Evolutionary conservation across 2,329 filamentous ascomycete genomes (phyloP), one percentile per base, ranked within the genome.

Genomic region (Aureobasidium sp.): DNA sequence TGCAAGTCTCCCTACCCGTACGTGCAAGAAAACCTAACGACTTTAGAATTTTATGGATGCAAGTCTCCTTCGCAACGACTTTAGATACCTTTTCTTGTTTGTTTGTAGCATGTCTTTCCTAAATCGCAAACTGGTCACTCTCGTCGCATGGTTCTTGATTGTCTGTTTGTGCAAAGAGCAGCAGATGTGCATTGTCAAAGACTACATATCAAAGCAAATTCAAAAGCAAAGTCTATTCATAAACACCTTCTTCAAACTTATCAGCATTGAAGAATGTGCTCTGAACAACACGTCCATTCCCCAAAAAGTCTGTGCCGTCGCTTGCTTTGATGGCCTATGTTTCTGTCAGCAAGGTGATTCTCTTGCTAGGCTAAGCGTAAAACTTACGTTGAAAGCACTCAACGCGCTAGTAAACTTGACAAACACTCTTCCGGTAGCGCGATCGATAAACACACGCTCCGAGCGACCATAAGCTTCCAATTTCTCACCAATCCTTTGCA

Each of bases 401-500:
- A 97, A 79, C 68, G 87, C 84, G 66, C 88, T 89, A 2, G 90
- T 93, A 71, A 97, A 99, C 73, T 95, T 90, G 73, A 99, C 91
- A 73, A 96, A 97, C 5, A 99, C 94, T 59, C 76, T 64, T 73
- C 76, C 52, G 71, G 75, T 47, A 85, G 79, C 69, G 90, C 85
- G 62, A 97, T 86, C 49, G 25, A 65, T 68, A 54, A 69, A 72
- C n/a, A 74, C 50, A 27, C 72, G 64, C 63, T 74, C 73, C 8
- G 73, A 70, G 84, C 67, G 67, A 5, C 72, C 72, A 63, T 68
- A 74, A 66, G 90, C 85, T 54, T 86, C 87, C 74, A 95, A 97
- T 71, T 96, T 90, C 70, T 97, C 90, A 7, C 94, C 94, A 74
- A 99, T 97, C 73, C 97, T 92, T 76, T 97, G 93, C 67, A 93